Evolutionary conservation across 1,139 yeast species (phyloP), one percentile per base, ranked within the genome.

Genomic region (Pichia sp.): DNA sequence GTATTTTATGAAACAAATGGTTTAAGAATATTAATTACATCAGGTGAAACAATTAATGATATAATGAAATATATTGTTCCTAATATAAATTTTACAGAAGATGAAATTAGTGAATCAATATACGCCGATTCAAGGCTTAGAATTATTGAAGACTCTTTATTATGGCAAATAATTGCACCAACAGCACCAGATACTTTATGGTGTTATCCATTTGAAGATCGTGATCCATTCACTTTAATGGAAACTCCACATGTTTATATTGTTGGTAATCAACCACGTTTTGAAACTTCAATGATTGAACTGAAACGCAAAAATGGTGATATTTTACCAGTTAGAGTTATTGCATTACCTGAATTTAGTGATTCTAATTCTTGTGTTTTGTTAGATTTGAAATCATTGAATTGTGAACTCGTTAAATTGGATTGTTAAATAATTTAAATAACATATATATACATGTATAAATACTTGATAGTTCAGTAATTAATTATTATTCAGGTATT

Each of bases 141-240:
- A 20, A 65, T 87, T 50, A 72, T 88, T 68, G 83, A 80, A 50
- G 70, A 78, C 7, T 81, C 85, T 1, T 60, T 93, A 31, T 65
- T 69, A 40, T 91, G 96, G 95, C 91, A 87, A 52, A 86, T 86
- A 53, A 68, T 86, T 29, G 81, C 87, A 0, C 98, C 98, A 2
- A 88, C 97, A 0, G 95, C 96, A 1, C 99, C 99, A 0, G 98
- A 91, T 56, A 93, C 99, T 0, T 65, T 91, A 33, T 84, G 85
- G 67, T 81, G 95, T 50, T 88, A 87, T 53, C 97, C 99, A 1
- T 89, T 72, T 55, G 72, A 75, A n/a, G 76, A 80, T 33, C 55
- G 58, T 5, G 98, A 93, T 60, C 97, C 97, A 2, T 88, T 91
- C 60, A 72, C 86, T 3, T 58, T 91, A 26, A 66, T 66, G 6